Conservation (phyloP, 192 early-diverging fungal genomes). For the Anaeromyces robustus region DNA sequence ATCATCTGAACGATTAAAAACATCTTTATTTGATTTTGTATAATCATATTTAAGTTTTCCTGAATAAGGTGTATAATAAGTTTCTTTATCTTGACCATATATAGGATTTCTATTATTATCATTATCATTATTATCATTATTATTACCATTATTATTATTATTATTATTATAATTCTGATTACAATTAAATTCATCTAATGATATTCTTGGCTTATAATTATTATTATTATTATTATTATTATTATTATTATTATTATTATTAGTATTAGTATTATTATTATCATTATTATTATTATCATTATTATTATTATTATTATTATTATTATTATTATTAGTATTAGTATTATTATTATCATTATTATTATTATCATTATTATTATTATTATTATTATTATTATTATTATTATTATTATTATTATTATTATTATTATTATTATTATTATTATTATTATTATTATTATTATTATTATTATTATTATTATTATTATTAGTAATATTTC, state of each 20-base stretch:
- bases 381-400: background rate
- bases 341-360: background rate
- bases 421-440: background rate
- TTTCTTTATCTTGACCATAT: too few species aligned
- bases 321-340: background rate
- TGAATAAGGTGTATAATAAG: too few species aligned
- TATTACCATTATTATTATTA: too few species aligned
- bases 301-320: background rate
- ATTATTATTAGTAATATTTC: too few species aligned
- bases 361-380: background rate
- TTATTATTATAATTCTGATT: too few species aligned
- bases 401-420: background rate
- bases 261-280: background rate
- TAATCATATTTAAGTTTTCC: too few species aligned
- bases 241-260: background rate
- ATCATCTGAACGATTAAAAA: too few species aligned
- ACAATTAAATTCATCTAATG: too few species aligned
- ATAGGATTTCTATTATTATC: too few species aligned
- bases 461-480: background rate
- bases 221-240: background rate
- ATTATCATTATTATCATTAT: too few species aligned
- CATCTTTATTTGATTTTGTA: too few species aligned
- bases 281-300: background rate
- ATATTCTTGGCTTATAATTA: too few species aligned
- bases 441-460: background rate